A percentile compares a stretch with the other conserved stretches of the same genome.
phyloP scores from a whole-genome alignment of 371 early-diverging fungal genomes.

The Mucor velutinosus region DNA sequence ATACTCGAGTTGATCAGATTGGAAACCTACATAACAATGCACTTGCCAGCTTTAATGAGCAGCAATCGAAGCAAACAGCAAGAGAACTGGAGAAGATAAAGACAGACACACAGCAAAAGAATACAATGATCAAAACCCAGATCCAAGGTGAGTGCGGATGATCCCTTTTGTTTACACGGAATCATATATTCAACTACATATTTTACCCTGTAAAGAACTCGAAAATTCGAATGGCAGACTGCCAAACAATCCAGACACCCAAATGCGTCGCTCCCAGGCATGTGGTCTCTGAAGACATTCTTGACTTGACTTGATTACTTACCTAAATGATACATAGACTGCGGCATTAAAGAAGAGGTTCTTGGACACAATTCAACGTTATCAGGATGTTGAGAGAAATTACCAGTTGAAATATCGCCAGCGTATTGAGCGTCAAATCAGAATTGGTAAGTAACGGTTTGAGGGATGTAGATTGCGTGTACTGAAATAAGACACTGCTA shows the following conservation, averaged over 20 bases:
- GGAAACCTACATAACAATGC: conserved; percentile 35
- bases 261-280: conserved; percentile 42
- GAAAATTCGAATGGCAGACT: conserved; percentile 27
- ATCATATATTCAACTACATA: neutral
- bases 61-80: conserved; percentile 34
- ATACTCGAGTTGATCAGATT: conserved; percentile 37
- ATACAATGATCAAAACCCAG: conserved; percentile 28
- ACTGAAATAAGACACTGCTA: neutral
- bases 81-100: conserved; percentile 36
- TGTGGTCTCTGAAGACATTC: neutral
- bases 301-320: neutral
- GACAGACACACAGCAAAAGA: conserved; percentile 30
- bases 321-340: neutral
- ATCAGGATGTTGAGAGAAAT: conserved; percentile 73
- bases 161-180: neutral
- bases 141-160: conserved; percentile 26
- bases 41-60: conserved; percentile 38
- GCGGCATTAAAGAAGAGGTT: conserved; percentile 61
- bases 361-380: conserved; percentile 77
- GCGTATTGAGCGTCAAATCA: conserved; percentile 77
- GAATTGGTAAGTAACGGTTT: conserved; percentile 59
- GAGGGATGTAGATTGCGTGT: neutral
- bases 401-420: conserved; percentile 78
- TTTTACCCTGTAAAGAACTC: conserved; percentile 16
- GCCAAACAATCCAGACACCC: conserved; percentile 29